Conservation (phyloP, 495 filamentous ascomycete genomes). For the Annulohypoxylon bovei region DNA sequence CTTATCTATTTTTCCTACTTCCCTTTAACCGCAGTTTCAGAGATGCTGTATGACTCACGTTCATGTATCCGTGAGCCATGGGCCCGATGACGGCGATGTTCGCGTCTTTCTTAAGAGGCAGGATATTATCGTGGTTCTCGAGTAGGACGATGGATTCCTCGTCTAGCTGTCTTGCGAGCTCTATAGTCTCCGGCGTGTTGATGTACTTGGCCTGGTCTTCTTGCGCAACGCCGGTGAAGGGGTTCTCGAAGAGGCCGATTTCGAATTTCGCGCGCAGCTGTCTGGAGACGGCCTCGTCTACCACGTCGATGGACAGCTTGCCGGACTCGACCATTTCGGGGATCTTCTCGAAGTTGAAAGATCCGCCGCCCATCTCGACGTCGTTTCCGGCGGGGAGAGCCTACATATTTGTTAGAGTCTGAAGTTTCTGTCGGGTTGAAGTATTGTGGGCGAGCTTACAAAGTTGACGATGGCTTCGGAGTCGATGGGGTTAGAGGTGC, state of each 20-base stretch:
- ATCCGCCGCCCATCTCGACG: slow-evolving; percentile 80
- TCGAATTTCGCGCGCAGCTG: slow-evolving; percentile 71
- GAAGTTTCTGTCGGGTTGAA: background rate
- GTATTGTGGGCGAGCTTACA: slow-evolving; percentile 17
- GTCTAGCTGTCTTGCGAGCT: slow-evolving; percentile 69
- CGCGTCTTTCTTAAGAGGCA: slow-evolving; percentile 68
- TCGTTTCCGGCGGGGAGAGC: slow-evolving; percentile 74
- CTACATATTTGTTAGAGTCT: slow-evolving; percentile 15
- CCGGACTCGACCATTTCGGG: slow-evolving; percentile 68
- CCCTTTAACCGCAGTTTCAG: too few species aligned
- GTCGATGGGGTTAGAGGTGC: slow-evolving; percentile 65
- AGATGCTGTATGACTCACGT: slow-evolving; percentile 61
- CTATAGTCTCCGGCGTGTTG: slow-evolving; percentile 63
- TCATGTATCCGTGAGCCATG: slow-evolving; percentile 76
- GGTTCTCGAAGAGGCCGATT: slow-evolving; percentile 74
- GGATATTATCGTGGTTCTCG: slow-evolving; percentile 69
- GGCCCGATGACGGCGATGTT: slow-evolving; percentile 77
- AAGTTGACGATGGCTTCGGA: slow-evolving; percentile 60
- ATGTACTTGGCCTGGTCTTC: slow-evolving; percentile 64
- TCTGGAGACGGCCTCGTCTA: slow-evolving; percentile 72
- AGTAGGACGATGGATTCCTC: slow-evolving; percentile 75
- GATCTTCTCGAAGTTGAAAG: slow-evolving; percentile 73
- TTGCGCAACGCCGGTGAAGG: slow-evolving; percentile 64
- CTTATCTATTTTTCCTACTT: too few species aligned
- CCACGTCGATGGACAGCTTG: slow-evolving; percentile 62